phyloP scores from a whole-genome alignment of 306 rosid genomes.

The Delonix regia region DNA sequence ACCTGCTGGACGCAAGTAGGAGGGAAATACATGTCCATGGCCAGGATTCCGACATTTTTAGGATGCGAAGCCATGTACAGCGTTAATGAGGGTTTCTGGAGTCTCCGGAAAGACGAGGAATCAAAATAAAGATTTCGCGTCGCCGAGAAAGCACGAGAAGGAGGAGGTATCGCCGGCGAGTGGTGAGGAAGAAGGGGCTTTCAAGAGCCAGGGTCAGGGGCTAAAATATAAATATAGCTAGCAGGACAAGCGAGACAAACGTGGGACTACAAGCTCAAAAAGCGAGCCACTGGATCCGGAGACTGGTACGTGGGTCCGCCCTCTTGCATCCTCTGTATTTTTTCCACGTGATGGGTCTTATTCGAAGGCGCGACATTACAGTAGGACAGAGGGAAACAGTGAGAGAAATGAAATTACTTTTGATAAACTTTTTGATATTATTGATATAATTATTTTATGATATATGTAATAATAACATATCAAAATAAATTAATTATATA shows the following conservation, averaged over 20 bases:
- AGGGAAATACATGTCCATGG: constrained; percentile 84
- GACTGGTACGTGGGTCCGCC: too few species aligned
- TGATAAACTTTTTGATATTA: too few species aligned
- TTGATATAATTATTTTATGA: too few species aligned
- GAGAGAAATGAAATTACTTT: too few species aligned
- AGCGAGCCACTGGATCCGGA: not conserved
- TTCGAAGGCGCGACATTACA: too few species aligned
- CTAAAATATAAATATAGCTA: not conserved
- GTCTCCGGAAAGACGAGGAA: not conserved
- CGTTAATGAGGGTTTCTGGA: not conserved
- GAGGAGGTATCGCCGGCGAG: not conserved
- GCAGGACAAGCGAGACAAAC: not conserved
- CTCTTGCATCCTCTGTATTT: too few species aligned
- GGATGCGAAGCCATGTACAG: constrained; percentile 40
- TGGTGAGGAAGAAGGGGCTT: not conserved
- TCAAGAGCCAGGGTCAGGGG: too few species aligned
- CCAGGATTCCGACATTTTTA: constrained; percentile 76
- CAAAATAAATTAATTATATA: too few species aligned
- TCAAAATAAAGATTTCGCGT: not conserved
- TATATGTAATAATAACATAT: too few species aligned
- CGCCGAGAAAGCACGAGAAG: not conserved
- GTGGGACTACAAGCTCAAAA: not conserved
- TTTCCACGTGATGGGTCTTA: too few species aligned
- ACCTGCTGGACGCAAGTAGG: constrained; percentile 72
- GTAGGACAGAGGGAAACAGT: too few species aligned